A percentile compares a stretch with the other conserved stretches of the same genome.
These are phyloP conservation scores for Aspergillus transmontanensis DNA, from an alignment of 2,329 filamentous ascomycete genomes.

Conservation along the genomic window DNA sequence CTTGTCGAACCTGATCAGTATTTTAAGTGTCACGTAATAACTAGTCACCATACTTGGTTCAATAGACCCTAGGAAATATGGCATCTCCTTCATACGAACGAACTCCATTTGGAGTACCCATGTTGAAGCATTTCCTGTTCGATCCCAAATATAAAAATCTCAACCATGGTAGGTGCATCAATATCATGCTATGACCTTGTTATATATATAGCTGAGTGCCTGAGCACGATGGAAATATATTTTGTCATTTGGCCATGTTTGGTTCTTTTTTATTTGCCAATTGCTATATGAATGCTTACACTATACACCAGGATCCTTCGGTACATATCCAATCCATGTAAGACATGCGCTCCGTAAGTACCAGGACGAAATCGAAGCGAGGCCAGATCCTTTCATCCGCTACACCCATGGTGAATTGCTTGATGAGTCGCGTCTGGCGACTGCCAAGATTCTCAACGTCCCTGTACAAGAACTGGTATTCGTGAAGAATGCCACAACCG, in stretches of 20 bases:
- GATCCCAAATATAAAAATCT: not conserved
- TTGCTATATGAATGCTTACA: not conserved
- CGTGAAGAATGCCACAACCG: conserved; percentile 5
- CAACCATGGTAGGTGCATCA: not conserved
- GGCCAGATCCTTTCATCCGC: conserved; percentile 6
- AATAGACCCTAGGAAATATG: not conserved
- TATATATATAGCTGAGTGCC: not conserved
- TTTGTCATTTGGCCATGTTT: not conserved
- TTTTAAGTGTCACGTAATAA: not conserved
- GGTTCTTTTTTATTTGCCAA: not conserved
- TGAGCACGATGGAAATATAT: not conserved
- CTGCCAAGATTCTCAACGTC: conserved; percentile 1
- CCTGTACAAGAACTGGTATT: not conserved
- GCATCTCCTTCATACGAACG: not conserved
- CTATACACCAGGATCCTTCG: not conserved
- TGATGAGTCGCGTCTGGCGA: not conserved
- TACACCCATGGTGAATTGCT: not conserved
- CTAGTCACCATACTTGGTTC: not conserved
- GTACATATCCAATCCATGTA: not conserved
- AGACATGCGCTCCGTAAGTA: not conserved
- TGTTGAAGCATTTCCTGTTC: not conserved
- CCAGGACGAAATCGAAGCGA: conserved; percentile 3
- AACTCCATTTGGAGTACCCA: not conserved
- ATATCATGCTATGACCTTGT: not conserved
- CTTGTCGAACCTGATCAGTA: no score